Percentiles rank a stretch among this genome's conserved stretches.
Conservation (phyloP, 345 rosid genomes). For the Adansonia digitata region DNA sequence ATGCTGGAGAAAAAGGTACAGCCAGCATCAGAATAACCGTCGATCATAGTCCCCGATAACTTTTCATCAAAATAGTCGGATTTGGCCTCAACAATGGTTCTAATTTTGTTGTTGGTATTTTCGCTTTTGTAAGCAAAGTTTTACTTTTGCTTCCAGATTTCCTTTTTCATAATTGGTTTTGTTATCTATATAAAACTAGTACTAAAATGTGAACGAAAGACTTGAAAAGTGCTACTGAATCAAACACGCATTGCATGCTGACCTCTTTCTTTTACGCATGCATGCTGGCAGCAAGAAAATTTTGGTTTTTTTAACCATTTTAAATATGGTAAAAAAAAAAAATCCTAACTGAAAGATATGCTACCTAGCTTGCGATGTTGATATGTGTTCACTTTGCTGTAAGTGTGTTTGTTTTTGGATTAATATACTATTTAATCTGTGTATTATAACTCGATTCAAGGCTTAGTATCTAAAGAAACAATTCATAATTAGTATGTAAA, state of each 20-base stretch:
- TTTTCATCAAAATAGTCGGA: neutral
- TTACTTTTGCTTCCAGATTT: neutral
- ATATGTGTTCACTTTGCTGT: no score
- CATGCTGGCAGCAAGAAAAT: conserved; percentile 22
- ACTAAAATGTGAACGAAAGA: neutral
- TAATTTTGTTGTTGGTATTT: neutral
- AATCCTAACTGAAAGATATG: no score
- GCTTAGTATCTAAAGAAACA: no score
- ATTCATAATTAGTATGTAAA: no score
- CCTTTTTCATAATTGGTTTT: neutral
- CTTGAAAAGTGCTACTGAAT: neutral
- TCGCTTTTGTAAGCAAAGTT: neutral
- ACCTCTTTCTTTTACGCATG: conserved; percentile 22
- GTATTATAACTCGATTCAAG: no score
- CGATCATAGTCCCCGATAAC: neutral
- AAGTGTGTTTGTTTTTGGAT: no score
- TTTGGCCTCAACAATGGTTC: neutral
- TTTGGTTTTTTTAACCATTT: neutral
- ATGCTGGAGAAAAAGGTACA: conserved; percentile 82
- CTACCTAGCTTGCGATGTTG: no score
- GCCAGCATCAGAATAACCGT: conserved; percentile 19
- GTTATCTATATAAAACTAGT: conserved; percentile 17
- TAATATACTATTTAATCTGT: no score
- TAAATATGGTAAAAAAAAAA: no score
- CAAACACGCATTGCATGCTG: conserved; percentile 31